These are phyloP conservation scores for Globisporangium alternatum DNA, from an alignment of 352 stramenopile genomes.

Conservation along the genomic window DNA sequence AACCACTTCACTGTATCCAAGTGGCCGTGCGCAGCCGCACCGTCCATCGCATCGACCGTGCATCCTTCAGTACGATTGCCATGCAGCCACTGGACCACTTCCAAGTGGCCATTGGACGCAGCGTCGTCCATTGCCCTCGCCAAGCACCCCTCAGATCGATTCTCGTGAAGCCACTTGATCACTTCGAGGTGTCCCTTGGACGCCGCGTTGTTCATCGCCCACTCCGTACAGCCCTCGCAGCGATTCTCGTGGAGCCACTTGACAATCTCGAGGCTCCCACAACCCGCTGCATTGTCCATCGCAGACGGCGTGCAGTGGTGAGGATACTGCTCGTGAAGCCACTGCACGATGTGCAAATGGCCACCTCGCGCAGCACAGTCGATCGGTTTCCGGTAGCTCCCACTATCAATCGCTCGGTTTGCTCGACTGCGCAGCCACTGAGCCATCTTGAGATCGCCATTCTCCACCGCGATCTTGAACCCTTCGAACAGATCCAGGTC, in stretches of 20 bases:
- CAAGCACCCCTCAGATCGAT: neutral
- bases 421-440: neutral
- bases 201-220: neutral
- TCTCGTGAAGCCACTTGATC: neutral
- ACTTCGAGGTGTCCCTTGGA: neutral
- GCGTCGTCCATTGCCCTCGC: neutral
- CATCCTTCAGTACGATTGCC: neutral
- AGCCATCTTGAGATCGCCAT: neutral
- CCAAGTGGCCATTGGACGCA: neutral
- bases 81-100: neutral
- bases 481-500: neutral
- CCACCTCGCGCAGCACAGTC: neutral
- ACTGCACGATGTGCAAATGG: conserved; percentile 1
- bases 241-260: neutral
- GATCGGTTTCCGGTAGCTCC: neutral
- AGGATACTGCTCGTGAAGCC: neutral
- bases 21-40: neutral
- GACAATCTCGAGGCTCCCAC: neutral
- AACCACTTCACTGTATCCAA: neutral
- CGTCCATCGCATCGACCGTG: neutral
- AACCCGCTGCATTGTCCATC: neutral
- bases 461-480: neutral
- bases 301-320: neutral
- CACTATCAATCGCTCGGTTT: neutral
- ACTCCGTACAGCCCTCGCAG: neutral